Base-by-base conservation (phyloP, 2,329 filamentous ascomycete species). In the Knoxdaviesia capensis region DNA sequence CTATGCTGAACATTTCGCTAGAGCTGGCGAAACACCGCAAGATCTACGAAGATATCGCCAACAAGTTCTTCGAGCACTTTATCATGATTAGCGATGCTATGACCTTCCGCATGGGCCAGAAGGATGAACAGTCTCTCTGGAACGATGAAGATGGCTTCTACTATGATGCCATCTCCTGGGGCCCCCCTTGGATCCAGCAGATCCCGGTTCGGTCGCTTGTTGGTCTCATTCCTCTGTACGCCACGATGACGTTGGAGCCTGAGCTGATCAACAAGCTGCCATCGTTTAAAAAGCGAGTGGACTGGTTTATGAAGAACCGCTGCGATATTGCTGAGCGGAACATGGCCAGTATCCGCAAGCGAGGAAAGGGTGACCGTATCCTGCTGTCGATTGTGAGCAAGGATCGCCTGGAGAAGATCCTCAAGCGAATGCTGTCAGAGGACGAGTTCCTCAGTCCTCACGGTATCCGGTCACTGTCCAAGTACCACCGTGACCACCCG, bases 51-150 rank as follows among this genome's bases (percentile, higher is more conserved):
- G 88, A 96, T 54, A 81, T 96, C 64, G 87, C 88, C 2, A 92
- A 86, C 41, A 96, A 96, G 61, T 96, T 96, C 66, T 96, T 96
- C 53, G 90, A 96, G 63, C 90, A 96, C 55, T 96, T 96, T 61
- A 83, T 96, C 54, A 78, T 94, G 58, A 96, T 96, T 58, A 92
- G 85, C 54, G 90, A 96, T 62, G 90, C 88, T 44, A 94, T 96
- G 88, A 85, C 80, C 0, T 87, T 81, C 69, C 80, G 69, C 60
- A 73, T 68, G 52, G 84, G 63, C 51, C 68, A 59, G 60, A 78
- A 61, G 63, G 77, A 64, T 55, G 82, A 90, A 52, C 75, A 84
- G 53, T 93, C 87, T 33, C 64, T 96, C 6, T 96, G 88, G 88
- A 96, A 94, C 53, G 86, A 94, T 31, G 74, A 93, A 47, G 88